phyloP scores from a whole-genome alignment of 163 green algal genomes.

The Trebouxiophyceae sp. region DNA sequence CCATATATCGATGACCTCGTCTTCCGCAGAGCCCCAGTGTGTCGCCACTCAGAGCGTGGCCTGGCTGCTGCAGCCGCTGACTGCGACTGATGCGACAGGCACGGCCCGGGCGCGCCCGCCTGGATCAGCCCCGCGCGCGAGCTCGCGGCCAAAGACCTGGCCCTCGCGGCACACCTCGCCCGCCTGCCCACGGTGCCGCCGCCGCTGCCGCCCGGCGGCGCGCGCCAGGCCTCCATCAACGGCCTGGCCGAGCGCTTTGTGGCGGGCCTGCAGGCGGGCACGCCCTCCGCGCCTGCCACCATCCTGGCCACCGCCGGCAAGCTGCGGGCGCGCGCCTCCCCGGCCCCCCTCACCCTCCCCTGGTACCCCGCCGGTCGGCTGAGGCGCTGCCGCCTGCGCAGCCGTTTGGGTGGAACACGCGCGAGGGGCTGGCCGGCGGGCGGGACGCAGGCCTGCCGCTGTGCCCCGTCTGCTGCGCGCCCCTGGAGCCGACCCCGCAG shows the following conservation, averaged over 20 bases:
- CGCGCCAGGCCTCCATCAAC: conserved; percentile 37
- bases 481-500: too few species aligned
- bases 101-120: not conserved
- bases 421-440: too few species aligned
- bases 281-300: conserved; percentile 48
- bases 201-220: not conserved
- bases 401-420: too few species aligned
- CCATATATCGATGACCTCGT: too few species aligned
- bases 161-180: conserved; percentile 24
- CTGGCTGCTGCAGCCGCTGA: too few species aligned
- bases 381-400: too few species aligned
- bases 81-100: conserved; percentile 13
- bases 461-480: too few species aligned
- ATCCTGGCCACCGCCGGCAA: conserved; percentile 41
- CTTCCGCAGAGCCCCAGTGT: too few species aligned
- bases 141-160: conserved; percentile 38
- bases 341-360: not conserved
- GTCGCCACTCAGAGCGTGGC: too few species aligned
- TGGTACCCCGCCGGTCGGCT: too few species aligned
- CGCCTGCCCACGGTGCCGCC: conserved; percentile 1
- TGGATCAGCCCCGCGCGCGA: conserved; percentile 45
- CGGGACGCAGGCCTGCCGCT: too few species aligned
- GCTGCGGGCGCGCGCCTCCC: conserved; percentile 19
- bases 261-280: conserved; percentile 29
- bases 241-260: conserved; percentile 43